These are phyloP conservation scores for Metarhizium sp. DNA, from an alignment of 2,329 filamentous ascomycete species.

Conservation along the genomic window DNA sequence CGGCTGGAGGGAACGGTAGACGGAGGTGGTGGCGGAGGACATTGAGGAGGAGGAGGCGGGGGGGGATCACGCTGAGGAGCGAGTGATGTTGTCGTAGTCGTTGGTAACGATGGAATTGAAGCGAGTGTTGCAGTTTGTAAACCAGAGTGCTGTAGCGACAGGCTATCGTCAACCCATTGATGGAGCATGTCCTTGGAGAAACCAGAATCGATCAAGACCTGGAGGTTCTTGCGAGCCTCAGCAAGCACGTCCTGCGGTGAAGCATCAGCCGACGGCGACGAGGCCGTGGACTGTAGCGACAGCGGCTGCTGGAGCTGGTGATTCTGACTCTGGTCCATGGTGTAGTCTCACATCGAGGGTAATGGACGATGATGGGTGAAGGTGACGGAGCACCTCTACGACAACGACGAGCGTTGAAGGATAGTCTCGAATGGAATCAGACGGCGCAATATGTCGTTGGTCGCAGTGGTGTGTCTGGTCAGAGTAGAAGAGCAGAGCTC, in stretches of 20 bases:
- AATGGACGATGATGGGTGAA: conserved; percentile 9
- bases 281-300: conserved; percentile 10
- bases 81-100: conserved; percentile 1
- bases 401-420: conserved; percentile 7
- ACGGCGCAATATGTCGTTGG: conserved; percentile 4
- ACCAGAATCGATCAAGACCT: conserved; percentile 35
- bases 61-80: conserved; percentile 16
- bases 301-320: conserved; percentile 18
- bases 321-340: conserved; percentile 23
- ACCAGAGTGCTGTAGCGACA: conserved; percentile 22
- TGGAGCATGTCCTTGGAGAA: conserved; percentile 33
- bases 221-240: conserved; percentile 35
- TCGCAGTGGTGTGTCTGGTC: conserved; percentile 6
- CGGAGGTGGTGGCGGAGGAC: conserved; percentile 22
- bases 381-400: conserved; percentile 8
- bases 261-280: conserved; percentile 18
- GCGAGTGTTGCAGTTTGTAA: conserved; percentile 10
- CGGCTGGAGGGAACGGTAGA: conserved; percentile 13
- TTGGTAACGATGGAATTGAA: conserved; percentile 4
- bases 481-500: conserved; percentile 4
- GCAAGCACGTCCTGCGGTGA: conserved; percentile 33
- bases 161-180: conserved; percentile 30
- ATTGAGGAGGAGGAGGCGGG: conserved; percentile 21
- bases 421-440: conserved; percentile 1
- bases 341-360: conserved; percentile 17